phyloP scores from a whole-genome alignment of 805 yeast species.

The Lachancea lanzarotensis region DNA sequence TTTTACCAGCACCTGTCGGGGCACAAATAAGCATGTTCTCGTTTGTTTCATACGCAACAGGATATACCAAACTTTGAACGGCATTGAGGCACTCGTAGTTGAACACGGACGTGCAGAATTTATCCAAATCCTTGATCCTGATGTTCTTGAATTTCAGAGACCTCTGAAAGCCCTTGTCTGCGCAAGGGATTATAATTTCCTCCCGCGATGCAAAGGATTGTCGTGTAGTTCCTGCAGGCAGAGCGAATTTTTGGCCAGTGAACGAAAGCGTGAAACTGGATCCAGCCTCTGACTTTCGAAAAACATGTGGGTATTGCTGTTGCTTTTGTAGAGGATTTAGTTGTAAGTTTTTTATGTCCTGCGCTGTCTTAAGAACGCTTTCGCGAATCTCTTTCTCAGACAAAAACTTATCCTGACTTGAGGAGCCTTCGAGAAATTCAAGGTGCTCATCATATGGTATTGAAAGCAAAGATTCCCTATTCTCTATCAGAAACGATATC shows the following conservation, averaged over 20 bases:
- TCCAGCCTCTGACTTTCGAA: constrained; percentile 59
- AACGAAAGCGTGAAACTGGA: constrained; percentile 54
- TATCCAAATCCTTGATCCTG: constrained; percentile 58
- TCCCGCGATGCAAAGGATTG: constrained; percentile 58
- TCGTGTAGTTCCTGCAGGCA: constrained; percentile 78
- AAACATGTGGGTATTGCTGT: constrained; percentile 80
- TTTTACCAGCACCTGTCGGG: constrained; percentile 97
- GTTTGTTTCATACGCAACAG: constrained; percentile 86
- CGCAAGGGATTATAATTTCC: constrained; percentile 76
- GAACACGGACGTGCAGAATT: constrained; percentile 78
- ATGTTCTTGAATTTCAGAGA: constrained; percentile 44
- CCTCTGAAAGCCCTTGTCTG: constrained; percentile 39
- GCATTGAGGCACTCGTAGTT: constrained; percentile 71
- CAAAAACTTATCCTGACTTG: constrained; percentile 31
- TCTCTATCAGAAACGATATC: constrained; percentile 41
- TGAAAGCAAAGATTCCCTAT: constrained; percentile 6
- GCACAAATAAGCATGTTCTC: constrained; percentile 96
- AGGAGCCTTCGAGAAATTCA: background rate
- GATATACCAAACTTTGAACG: constrained; percentile 86
- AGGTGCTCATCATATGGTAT: background rate
- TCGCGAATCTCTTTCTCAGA: constrained; percentile 50
- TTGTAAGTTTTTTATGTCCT: constrained; percentile 42
- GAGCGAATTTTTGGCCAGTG: constrained; percentile 69
- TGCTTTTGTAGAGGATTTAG: constrained; percentile 41
- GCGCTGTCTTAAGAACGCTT: constrained; percentile 45